Evolutionary conservation across 106 monocot species (phyloP).

Genomic region (Apostasia shenzhenica): DNA sequence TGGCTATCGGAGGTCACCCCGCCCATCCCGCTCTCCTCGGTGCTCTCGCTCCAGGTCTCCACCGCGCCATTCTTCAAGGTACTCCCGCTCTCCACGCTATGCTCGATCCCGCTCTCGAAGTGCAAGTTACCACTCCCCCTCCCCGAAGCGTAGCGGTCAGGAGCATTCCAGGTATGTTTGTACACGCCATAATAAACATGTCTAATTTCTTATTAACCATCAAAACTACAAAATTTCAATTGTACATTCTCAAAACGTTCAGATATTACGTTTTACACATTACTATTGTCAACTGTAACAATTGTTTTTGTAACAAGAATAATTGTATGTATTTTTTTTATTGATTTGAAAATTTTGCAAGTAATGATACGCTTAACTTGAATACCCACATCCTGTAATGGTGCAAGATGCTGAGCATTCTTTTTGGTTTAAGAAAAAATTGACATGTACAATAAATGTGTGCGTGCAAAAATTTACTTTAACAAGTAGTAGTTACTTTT

Average conservation of each 20-base stretch:
- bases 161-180: slow-evolving; percentile 1
- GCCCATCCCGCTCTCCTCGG: slow-evolving; percentile 9
- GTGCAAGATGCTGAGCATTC: no score
- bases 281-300: not conserved
- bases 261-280: no score
- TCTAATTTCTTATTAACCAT: not conserved
- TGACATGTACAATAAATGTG: no score
- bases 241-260: no score
- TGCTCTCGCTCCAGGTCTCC: slow-evolving; percentile 23
- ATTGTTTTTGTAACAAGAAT: not conserved
- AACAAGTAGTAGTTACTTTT: no score
- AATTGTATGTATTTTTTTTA: not conserved
- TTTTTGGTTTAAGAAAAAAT: no score
- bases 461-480: no score
- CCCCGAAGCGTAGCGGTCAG: slow-evolving; percentile 4
- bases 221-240: no score
- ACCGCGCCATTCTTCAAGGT: slow-evolving; percentile 5
- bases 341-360: no score
- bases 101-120: slow-evolving; percentile 17
- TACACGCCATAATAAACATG: not conserved
- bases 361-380: no score
- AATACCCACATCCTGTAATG: no score
- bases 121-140: slow-evolving; percentile 4
- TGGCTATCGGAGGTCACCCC: slow-evolving; percentile 12
- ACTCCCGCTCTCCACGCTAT: slow-evolving; percentile 13